phyloP scores from a whole-genome alignment of 805 yeast genomes.

The Candida montana region DNA sequence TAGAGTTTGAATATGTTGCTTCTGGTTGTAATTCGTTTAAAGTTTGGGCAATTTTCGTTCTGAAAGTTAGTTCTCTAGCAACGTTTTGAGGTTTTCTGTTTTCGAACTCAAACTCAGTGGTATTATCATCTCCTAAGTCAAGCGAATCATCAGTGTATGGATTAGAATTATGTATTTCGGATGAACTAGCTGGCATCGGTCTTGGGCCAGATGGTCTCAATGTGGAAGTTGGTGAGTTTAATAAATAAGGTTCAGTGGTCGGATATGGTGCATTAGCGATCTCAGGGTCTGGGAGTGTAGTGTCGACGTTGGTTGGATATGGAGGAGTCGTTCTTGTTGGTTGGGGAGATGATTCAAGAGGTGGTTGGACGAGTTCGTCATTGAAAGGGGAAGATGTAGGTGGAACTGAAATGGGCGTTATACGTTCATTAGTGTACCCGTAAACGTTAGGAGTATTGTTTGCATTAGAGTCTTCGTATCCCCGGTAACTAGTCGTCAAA shows the following conservation, averaged over 20 bases:
- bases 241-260: neutral
- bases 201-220: conserved; percentile 23
- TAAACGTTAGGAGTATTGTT: neutral
- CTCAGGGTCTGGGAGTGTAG: neutral
- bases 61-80: conserved; percentile 20
- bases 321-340: conserved; percentile 9
- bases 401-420: neutral
- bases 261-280: conserved; percentile 18
- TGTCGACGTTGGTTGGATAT: conserved; percentile 1
- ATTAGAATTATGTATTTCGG: neutral
- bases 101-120: neutral
- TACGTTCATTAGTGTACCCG: neutral
- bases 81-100: neutral
- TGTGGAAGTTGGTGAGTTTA: conserved; percentile 4
- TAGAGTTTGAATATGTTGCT: conserved; percentile 10
- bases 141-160: neutral
- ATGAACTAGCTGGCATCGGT: conserved; percentile 23
- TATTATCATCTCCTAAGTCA: neutral
- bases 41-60: conserved; percentile 23
- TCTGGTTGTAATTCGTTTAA: conserved; percentile 21
- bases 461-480: conserved; percentile 14
- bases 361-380: neutral
- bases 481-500: conserved; percentile 18
- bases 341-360: conserved; percentile 15
- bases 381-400: conserved; percentile 1